Evolutionary conservation across 2,329 filamentous ascomycete genomes (phyloP).

Genomic region (Paecilomyces niveus): DNA sequence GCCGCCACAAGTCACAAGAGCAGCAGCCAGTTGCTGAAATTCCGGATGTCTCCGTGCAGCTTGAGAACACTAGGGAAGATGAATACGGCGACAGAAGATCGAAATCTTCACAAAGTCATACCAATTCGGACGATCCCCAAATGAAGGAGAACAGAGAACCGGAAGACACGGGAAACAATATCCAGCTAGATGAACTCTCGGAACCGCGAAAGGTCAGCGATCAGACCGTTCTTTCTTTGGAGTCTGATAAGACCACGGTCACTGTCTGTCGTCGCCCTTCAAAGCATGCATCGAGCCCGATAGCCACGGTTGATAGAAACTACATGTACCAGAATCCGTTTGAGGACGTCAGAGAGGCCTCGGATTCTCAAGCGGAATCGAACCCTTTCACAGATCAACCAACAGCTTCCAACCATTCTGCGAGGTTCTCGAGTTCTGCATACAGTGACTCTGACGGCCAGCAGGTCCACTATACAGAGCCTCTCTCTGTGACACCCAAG

Average conservation of each 20-base stretch:
- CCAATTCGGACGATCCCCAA: neutral
- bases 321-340: constrained; percentile 9
- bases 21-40: neutral
- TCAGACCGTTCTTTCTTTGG: constrained; percentile 21
- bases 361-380: constrained; percentile 6
- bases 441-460: constrained; percentile 6
- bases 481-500: constrained; percentile 2
- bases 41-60: neutral
- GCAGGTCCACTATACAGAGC: neutral
- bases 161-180: neutral
- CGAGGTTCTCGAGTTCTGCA: constrained; percentile 8
- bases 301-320: constrained; percentile 11
- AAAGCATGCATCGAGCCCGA: constrained; percentile 17
- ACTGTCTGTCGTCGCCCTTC: constrained; percentile 29
- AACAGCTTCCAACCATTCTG: constrained; percentile 2
- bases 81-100: neutral
- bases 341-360: constrained; percentile 7
- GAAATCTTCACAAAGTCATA: neutral
- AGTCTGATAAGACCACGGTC: constrained; percentile 22
- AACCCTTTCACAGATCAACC: constrained; percentile 8
- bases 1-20: constrained; percentile 8
- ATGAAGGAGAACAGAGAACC: neutral
- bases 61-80: neutral
- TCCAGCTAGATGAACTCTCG: constrained; percentile 1
- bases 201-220: constrained; percentile 25